Evolutionary conservation across 768 basidiomycete genomes (phyloP), one percentile per base, ranked within the genome.

Genomic region (Leccinum rimulosum): DNA sequence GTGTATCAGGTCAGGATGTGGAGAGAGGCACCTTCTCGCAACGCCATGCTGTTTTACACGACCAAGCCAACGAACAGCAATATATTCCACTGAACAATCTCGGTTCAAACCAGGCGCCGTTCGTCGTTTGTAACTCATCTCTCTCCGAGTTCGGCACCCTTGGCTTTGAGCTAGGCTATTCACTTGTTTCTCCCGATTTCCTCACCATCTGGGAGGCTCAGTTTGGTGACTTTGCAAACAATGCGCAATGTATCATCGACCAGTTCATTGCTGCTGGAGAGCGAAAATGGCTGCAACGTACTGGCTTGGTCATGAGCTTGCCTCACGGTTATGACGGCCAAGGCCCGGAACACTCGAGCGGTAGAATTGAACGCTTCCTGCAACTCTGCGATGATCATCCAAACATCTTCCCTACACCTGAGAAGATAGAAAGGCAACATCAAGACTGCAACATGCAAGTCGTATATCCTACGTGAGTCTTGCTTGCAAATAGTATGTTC

Each of bases 391-490:
- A 97, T 73, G 96, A 99, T 67, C 95, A 99, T 72, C 96, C 96
- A 6, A 81, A 94, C 71, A 73, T 88, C 60, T 98, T 86, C 86
- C 96, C 96, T 1, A 86, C 86, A 0, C 83, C 83, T 1, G 86
- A 95, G 75, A 97, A 96, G 80, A 76, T 95, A 60, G 93, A 95
- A 70, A 79, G 97, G 50, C 95, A 97, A 68, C 95, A 98, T 70
- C 97, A 99, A 78, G 97, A 99, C 73, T 97, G 95, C 76, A 99
- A 98, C 73, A 93, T 98, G 93, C 97, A 98, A 77, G 89, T 99
- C 64, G 93, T 96, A 30, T 98, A 98, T 76, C 92, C 95, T 5
- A 95, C 95, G 89, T 91, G 70, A 74, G 89, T 81, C 35, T 9
- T 43, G 2, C 30, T 57, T 58, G 14, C 30, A 28, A 27, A 40